These are phyloP conservation scores for Talinum fruticosum DNA, from an alignment of 148 eudicot species.

Conservation along the genomic window DNA sequence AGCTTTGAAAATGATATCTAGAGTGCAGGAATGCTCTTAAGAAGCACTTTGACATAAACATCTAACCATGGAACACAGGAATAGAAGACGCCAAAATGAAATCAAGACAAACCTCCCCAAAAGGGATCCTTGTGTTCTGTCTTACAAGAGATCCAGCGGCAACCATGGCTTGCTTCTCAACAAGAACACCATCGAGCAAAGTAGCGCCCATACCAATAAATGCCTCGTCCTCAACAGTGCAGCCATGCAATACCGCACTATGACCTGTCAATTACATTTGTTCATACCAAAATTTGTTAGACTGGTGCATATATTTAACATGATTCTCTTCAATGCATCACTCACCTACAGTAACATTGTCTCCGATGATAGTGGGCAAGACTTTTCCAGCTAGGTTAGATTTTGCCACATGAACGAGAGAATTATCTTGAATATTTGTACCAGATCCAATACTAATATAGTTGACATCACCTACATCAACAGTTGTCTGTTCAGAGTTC, in stretches of 20 bases:
- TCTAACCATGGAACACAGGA: not conserved
- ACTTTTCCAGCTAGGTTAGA: slow-evolving; percentile 83
- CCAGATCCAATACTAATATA: slow-evolving; percentile 73
- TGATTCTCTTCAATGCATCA: slow-evolving; percentile 3
- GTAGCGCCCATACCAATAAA: slow-evolving; percentile 87
- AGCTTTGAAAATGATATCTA: too few species aligned
- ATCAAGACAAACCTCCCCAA: slow-evolving; percentile 39
- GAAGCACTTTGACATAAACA: not conserved
- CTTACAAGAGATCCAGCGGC: slow-evolving; percentile 83
- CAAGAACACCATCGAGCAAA: slow-evolving; percentile 66
- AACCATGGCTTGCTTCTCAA: slow-evolving; percentile 80
- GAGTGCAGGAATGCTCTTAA: too few species aligned
- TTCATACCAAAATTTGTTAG: not conserved
- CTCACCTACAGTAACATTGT: slow-evolving; percentile 94
- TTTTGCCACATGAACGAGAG: slow-evolving; percentile 97
- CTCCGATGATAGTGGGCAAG: slow-evolving; percentile 81
- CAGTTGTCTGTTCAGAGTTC: too few species aligned
- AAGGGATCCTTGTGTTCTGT: slow-evolving; percentile 55
- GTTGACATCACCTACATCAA: slow-evolving; percentile 78
- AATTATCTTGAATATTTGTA: slow-evolving; percentile 92
- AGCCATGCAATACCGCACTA: slow-evolving; percentile 70
- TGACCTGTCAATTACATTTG: too few species aligned
- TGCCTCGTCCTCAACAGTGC: slow-evolving; percentile 80
- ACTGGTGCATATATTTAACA: too few species aligned
- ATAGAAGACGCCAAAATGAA: not conserved